Base-by-base conservation (phyloP, 352 stramenopile genomes). In the Vaucheria bursata region DNA sequence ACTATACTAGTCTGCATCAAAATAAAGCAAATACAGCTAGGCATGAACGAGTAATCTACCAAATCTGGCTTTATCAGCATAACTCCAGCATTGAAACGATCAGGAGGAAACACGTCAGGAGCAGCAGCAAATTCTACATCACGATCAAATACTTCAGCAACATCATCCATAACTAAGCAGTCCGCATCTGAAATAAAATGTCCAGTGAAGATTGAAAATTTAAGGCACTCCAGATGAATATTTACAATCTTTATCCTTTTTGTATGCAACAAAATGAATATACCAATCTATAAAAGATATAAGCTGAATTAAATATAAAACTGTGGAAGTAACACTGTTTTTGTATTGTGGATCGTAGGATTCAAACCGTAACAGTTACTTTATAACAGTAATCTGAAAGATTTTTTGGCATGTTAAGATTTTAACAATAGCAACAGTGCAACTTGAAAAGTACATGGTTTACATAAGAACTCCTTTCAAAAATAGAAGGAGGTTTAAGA, bases 11-110 rank as follows among this genome's bases (percentile, higher is more conserved):
- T n/a, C n/a, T n/a, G n/a, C n/a, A n/a, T n/a, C n/a, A n/a, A n/a
- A n/a, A n/a, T n/a, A n/a, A n/a, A n/a, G n/a, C n/a, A n/a, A n/a
- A n/a, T n/a, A n/a, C n/a, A n/a, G n/a, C n/a, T n/a, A n/a, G n/a
- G n/a, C n/a, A n/a, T n/a, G n/a, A n/a, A n/a, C 45, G 45, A 25
- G 31, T 2, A 34, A 7, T 34, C 31, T 34, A 68, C 53, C 53
- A 37, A 31, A 70, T 75, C 25, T 29, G 79, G 79, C 25, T n/a
- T 75, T 64, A 95, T 52, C 0, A 95, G 85, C 59, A 91, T 66
- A 25, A 94, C 90, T 29, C 89, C 89, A 7, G 88, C 88, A 73
- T 94, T 93, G 80, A 95, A 94, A 8, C 87, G 85, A 76, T 93
- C 87, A 0, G 89, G 89, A n/a, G 89, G 88, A 68, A 93, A 91